Evolutionary conservation across 345 rosid genomes (phyloP).

Genomic region (Conringia planisiliqua): DNA sequence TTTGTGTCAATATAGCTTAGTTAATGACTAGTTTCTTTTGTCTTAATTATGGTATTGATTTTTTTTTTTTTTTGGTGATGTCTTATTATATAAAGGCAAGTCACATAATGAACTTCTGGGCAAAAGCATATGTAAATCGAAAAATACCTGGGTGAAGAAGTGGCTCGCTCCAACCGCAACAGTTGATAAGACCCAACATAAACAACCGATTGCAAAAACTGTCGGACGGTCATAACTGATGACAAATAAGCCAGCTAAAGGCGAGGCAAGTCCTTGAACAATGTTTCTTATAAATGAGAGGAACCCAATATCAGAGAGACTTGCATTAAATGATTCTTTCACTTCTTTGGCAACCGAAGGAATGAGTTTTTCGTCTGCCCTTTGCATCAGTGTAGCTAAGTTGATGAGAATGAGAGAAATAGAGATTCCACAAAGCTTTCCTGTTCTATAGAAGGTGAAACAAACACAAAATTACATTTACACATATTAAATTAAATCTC

Average conservation of each 20-base stretch:
- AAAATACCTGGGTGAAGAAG: constrained; percentile 51
- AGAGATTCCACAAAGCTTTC: constrained; percentile 66
- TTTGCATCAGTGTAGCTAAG: constrained; percentile 83
- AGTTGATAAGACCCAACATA: constrained; percentile 83
- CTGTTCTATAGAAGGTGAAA: constrained; percentile 43
- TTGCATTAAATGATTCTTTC: constrained; percentile 75
- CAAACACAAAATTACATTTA: not conserved
- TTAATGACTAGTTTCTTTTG: too few relatives aligned
- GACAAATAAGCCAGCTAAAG: constrained; percentile 71
- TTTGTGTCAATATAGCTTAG: too few relatives aligned
- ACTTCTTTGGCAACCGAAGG: constrained; percentile 85
- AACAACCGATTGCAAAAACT: constrained; percentile 66
- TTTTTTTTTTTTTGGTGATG: too few relatives aligned
- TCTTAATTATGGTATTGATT: too few relatives aligned
- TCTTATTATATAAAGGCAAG: too few relatives aligned
- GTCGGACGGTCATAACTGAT: constrained; percentile 71
- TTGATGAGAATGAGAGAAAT: constrained; percentile 72
- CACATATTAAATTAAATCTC: too few relatives aligned
- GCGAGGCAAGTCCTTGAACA: constrained; percentile 78
- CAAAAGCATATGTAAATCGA: not conserved
- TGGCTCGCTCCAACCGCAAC: constrained; percentile 72
- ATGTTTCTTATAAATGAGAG: constrained; percentile 81
- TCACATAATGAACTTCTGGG: too few relatives aligned
- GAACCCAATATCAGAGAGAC: constrained; percentile 72
- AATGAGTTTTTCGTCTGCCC: constrained; percentile 85